Base-by-base conservation (phyloP, 129 eudicot species). In the Tagetes erecta region DNA sequence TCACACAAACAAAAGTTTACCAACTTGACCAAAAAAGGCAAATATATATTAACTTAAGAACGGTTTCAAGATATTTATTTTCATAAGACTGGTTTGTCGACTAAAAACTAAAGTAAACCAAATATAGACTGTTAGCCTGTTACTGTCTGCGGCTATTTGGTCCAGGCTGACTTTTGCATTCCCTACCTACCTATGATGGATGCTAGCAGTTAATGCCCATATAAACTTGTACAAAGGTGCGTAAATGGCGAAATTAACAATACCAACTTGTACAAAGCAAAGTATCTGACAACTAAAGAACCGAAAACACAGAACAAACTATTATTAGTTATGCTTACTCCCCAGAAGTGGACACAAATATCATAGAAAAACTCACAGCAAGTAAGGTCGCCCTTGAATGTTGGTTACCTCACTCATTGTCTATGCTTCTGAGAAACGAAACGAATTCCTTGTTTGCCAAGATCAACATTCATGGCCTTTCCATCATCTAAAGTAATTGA, bases 401-500 rank as follows among this genome's bases (percentile, higher is more conserved):
- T 62, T 62, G 67, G 37, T 46, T 55, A 76, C 63, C 57, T 66
- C 56, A 33, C 53, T 72, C 64, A 39, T 31, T 71, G 74, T 78
- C 78, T 75, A 57, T 86, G 96, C 81, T 88, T 94, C 67, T 88
- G 85, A 50, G 91, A 84, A 67, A 88, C 87, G 46, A 94, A 94
- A 69, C 97, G 97, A 53, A 94, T 85, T 35, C 98, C 96, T 71
- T 94, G 97, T 82, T 83, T 94, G 51, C 84, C 91, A 71, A 94
- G 93, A 80, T 94, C 98, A 40, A 84, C 81, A 49, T 80, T 86
- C 84, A 82, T 86, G 51, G 84, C 55, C 35, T 83, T 83, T 35
- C 99, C 99, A 67, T 94, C 91, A 77, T 91, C 99, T 39, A 88
- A 88, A 70, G 86, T 86, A 80, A 94, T 85, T 9, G 93, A 82